Conservation (phyloP, 306 rosid genomes). For the Alnus rubra region DNA sequence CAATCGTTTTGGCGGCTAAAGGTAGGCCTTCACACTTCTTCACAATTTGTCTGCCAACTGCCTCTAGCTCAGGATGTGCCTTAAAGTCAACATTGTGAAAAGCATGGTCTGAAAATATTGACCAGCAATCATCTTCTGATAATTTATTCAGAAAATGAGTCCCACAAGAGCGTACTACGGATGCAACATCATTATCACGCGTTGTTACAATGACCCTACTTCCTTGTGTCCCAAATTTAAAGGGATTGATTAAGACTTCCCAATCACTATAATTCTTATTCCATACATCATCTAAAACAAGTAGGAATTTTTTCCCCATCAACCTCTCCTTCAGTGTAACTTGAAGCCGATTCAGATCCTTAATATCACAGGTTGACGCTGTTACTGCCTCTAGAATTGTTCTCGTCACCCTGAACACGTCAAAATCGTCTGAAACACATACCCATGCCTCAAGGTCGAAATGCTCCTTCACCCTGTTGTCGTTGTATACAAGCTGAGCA, state of each 20-base stretch:
- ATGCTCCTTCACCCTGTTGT: not conserved
- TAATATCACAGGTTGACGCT: not conserved
- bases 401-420: not conserved
- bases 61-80: constrained; percentile 1
- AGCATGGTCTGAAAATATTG: constrained; percentile 26
- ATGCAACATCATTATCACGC: constrained; percentile 13
- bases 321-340: not conserved
- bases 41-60: constrained; percentile 16
- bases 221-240: constrained; percentile 11
- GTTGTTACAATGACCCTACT: constrained; percentile 29
- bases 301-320: constrained; percentile 12
- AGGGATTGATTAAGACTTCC: constrained; percentile 5
- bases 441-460: constrained; percentile 17
- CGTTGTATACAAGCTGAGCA: constrained; percentile 13
- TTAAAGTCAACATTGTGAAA: not conserved
- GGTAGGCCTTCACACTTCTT: constrained; percentile 29
- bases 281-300: constrained; percentile 41
- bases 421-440: constrained; percentile 18
- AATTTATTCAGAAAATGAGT: constrained; percentile 1
- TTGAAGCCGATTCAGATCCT: not conserved
- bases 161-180: not conserved
- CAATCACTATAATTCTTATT: constrained; percentile 17
- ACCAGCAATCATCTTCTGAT: constrained; percentile 29
- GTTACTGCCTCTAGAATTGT: constrained; percentile 15
- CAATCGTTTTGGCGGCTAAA: constrained; percentile 23